A percentile compares a stretch with the other conserved stretches of the same genome.
Evolutionary conservation across 2,329 filamentous ascomycete genomes (phyloP).

Genomic region (Pseudocercospora macadamiae): DNA sequence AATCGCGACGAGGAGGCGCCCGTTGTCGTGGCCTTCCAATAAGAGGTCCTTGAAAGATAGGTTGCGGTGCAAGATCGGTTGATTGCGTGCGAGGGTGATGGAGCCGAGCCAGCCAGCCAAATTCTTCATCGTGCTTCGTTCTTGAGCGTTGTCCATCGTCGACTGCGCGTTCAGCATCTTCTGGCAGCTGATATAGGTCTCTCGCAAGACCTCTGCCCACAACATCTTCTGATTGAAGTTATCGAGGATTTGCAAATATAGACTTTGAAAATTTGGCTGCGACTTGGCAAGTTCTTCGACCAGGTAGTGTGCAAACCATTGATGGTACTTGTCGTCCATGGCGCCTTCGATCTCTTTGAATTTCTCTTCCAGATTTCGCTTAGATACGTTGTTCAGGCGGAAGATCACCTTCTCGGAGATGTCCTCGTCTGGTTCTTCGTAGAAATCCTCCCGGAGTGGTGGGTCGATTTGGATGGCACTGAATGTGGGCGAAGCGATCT

Average conservation of each 20-base stretch:
- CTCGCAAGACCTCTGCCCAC: conserved; percentile 86
- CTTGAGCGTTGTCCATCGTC: conserved; percentile 80
- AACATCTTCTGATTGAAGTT: conserved; percentile 77
- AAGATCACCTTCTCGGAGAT: conserved; percentile 93
- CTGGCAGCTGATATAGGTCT: conserved; percentile 86
- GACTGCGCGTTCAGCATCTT: conserved; percentile 88
- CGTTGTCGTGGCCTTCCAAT: conserved; percentile 89
- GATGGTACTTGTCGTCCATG: conserved; percentile 78
- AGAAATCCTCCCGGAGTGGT: conserved; percentile 63
- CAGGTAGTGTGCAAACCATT: conserved; percentile 95
- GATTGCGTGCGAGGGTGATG: conserved; percentile 87
- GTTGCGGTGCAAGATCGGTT: conserved; percentile 93
- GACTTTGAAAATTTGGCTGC: conserved; percentile 92
- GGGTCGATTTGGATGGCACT: conserved; percentile 76
- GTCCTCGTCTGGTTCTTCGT: conserved; percentile 81
- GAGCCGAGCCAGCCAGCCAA: conserved; percentile 92
- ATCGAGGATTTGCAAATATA: conserved; percentile 88
- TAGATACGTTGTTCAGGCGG: conserved; percentile 93
- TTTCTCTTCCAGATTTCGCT: conserved; percentile 83
- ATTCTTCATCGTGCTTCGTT: conserved; percentile 88
- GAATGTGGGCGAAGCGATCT: conserved; percentile 72
- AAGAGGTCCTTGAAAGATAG: conserved; percentile 96
- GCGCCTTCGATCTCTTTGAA: conserved; percentile 78
- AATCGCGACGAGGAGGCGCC: conserved; percentile 87
- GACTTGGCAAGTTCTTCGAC: conserved; percentile 96